Evolutionary conservation across 116 monocot species (phyloP), one percentile per base, ranked within the genome.

Genomic region (Dioscorea cayenensis): DNA sequence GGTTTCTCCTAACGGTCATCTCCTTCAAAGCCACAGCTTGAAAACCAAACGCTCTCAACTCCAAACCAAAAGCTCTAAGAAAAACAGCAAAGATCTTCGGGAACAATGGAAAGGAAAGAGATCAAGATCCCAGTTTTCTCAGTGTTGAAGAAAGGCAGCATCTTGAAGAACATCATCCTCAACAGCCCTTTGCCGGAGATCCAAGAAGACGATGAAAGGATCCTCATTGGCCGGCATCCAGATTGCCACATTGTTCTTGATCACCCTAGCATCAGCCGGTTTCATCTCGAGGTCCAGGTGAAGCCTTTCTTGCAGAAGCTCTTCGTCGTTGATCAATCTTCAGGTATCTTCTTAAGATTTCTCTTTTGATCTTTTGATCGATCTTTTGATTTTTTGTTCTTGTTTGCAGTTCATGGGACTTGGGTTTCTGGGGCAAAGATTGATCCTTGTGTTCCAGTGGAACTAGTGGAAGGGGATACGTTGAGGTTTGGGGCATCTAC

Each of bases 251-350:
- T 96, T 62, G 79, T 84, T 36, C 76, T 90, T 36, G 96, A 96
- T 51, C 96, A 96, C 67, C 96, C 96, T 6, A 92, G 92, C 90
- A 85, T 96, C 58, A 96, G 96, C 76, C 83, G 96, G 1, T 88
- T 92, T 81, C 96, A 96, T 55, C 81, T 96, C 52, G 85, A 90
- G 72, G 17, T 92, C 67, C 81, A 65, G 51, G 72, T 72, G 0
- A 72, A 67, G 3, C 81, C 79, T 29, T 14, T 68, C 8, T 28
- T 36, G 55, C 78, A 65, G 37, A 78, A 70, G 32, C 76, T 96
- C 70, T 75, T 67, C 49, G 80, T 86, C 18, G 55, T 71, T 13
- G 96, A 96, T 77, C 88, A 75, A 36, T 84, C 81, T 55, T 96
- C 96, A 2, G 92, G 96, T 73, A 17, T 48, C 51, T 32, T 8